Base-by-base conservation (phyloP, 306 rosid genomes). In the Cotoneaster glaucophyllus region DNA sequence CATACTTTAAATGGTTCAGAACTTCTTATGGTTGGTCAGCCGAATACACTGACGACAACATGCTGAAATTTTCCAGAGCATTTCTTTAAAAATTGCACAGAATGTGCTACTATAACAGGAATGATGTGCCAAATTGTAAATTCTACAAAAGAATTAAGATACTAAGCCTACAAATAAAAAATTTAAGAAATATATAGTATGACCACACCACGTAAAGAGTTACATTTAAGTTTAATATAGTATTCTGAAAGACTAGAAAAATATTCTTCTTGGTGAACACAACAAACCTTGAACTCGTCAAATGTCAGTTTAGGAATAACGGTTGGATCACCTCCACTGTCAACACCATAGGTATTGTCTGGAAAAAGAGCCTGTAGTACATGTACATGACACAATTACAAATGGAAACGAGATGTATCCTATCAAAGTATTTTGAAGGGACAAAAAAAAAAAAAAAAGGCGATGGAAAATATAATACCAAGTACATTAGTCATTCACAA, bases 251-350 rank as follows among this genome's bases (percentile, higher is more conserved):
- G 15, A 45, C 65, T 53, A 44, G 69, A 66, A 25, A 66, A 58
- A 8, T 6, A 67, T 37, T 68, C 11, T 43, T 73, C 74, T 39
- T n/a, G 11, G 22, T 21, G 17, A 65, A 14, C 22, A 77, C 32
- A 54, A 78, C 88, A 79, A 74, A 95, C 99, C 99, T 92, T 90
- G 81, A 95, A 95, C 79, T 90, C 91, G 76, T 92, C 93, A 76
- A 82, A 95, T 64, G 93, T 88, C 84, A 95, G 90, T 67, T 87
- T 92, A 62, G 99, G 99, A 84, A 95, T 95, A 81, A 85, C 93
- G 70, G 43, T 85, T 39, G 99, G 99, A 83, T 95, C 99, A 22
- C 99, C 99, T 79, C 99, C 99, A 15, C 99, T 92, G 81, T 95
- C 99, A 79, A 95, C 98, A 48, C 97, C 98, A 72, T 90, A 95